Evolutionary conservation across 2,329 filamentous ascomycete species (phyloP).

Genomic region (Fusarium graminum): DNA sequence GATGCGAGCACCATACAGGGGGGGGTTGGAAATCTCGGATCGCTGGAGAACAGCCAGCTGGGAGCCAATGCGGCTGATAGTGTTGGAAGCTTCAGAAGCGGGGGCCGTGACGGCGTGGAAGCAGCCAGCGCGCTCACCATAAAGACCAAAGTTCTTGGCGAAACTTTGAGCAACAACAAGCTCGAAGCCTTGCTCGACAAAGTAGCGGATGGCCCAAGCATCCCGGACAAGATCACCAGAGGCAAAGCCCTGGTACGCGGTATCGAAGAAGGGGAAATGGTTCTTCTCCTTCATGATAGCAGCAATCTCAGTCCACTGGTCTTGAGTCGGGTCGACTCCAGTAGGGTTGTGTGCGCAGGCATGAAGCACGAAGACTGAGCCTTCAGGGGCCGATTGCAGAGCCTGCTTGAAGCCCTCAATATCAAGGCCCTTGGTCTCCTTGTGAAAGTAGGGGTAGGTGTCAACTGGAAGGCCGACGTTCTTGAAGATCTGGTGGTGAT

Average conservation of each 20-base stretch:
- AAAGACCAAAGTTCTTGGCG: constrained; percentile 98
- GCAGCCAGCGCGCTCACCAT: constrained; percentile 94
- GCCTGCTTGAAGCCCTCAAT: constrained; percentile 87
- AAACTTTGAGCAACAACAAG: constrained; percentile 92
- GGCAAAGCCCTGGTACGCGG: constrained; percentile 97
- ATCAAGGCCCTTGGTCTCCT: constrained; percentile 89
- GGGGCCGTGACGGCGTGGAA: constrained; percentile 93
- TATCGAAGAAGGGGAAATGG: constrained; percentile 99
- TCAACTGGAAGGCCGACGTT: constrained; percentile 85
- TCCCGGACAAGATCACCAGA: constrained; percentile 89
- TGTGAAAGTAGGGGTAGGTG: constrained; percentile 94
- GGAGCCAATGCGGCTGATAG: constrained; percentile 76
- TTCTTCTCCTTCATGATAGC: constrained; percentile 78
- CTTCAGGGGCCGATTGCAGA: constrained; percentile 77
- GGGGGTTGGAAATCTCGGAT: constrained; percentile 97
- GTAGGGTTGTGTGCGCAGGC: constrained; percentile 99
- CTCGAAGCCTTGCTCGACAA: constrained; percentile 91
- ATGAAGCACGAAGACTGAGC: constrained; percentile 90
- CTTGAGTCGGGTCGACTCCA: constrained; percentile 91
- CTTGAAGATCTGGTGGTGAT: constrained; percentile 98
- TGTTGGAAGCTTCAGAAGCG: constrained; percentile 72
- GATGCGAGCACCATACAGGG: constrained; percentile 92
- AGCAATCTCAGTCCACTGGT: constrained; percentile 95
- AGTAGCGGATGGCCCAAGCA: constrained; percentile 93
- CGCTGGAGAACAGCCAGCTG: constrained; percentile 96